Evolutionary conservation across 352 stramenopile genomes (phyloP).

Genomic region (Pythium coloratum): DNA sequence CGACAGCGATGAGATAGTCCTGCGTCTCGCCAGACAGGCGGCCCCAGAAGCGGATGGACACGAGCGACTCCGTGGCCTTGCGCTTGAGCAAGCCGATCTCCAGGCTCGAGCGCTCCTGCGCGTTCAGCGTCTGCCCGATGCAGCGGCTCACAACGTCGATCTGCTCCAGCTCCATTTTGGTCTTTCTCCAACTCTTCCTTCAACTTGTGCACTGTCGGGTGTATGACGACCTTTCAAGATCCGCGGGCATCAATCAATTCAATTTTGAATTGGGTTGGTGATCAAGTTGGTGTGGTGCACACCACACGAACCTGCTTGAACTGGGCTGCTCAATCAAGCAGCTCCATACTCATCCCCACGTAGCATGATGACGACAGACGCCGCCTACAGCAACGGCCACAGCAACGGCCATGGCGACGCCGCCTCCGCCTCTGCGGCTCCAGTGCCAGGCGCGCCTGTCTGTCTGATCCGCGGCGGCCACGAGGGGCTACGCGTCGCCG

Average conservation of each 20-base stretch:
- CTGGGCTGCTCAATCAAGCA: neutral
- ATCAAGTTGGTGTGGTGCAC: constrained; percentile 16
- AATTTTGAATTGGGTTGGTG: constrained; percentile 17
- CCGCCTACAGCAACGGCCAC: neutral
- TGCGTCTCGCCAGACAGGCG: constrained; percentile 56
- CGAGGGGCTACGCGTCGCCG: constrained; percentile 53
- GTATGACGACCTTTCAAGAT: constrained; percentile 20
- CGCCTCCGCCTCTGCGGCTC: neutral
- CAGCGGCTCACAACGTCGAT: constrained; percentile 72
- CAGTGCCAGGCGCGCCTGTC: constrained; percentile 36
- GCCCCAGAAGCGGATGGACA: constrained; percentile 75
- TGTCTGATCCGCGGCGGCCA: constrained; percentile 55
- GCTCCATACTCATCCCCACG: neutral
- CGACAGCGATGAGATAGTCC: constrained; percentile 72
- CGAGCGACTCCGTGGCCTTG: constrained; percentile 55
- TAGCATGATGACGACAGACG: neutral
- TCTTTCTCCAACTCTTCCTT: neutral
- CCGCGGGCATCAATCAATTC: constrained; percentile 11
- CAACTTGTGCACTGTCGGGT: too few species aligned
- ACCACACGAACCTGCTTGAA: constrained; percentile 5
- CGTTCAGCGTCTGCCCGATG: constrained; percentile 64
- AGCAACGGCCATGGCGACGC: constrained; percentile 9
- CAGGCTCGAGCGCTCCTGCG: constrained; percentile 75
- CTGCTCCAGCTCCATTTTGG: constrained; percentile 70
- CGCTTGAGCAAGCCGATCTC: constrained; percentile 76